Evolutionary conservation across 495 filamentous ascomycete species (phyloP), one percentile per base, ranked within the genome.

Genomic region (Aspergillus panamensis): DNA sequence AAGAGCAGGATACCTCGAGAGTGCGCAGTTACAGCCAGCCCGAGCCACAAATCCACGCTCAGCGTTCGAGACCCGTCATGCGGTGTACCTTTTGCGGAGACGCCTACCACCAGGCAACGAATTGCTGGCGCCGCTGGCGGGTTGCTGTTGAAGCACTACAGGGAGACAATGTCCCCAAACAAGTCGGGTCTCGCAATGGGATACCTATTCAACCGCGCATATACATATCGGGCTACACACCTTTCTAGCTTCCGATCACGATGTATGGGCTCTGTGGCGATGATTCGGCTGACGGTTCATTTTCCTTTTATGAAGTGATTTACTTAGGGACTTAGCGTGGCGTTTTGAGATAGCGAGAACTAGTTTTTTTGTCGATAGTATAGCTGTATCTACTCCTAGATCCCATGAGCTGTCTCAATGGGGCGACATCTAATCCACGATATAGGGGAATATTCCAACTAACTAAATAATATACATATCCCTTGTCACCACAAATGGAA

Each of bases 41-140:
- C 10, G 64, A 62, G 17, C 58, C 52, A 29, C 53, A 50, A 35
- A 40, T 48, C 14, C 47, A 12, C 19, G 33, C 30, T 32, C 60
- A 53, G 6, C 51, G 56, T 19, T 20, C 37, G 50, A 48, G 39
- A 21, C 19, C 25, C 8, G 21, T 20, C 20, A 33, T 43, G 5
- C 60, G 59, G 21, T 69, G 69, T 47, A 55, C 55, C 14, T 68
- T 64, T 35, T 72, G 69, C 21, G 62, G 66, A 3, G 63, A 64
- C 14, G 48, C 43, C 12, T 51, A 60, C 40, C 65, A 69, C 32
- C 61, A 57, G 30, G 40, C 56, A 8, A 48, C 53, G 3, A 57
- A 64, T 53, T 70, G 68, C 55, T 67, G 63, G 62, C 63, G 66
- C 20, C 61, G 63, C 8, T 67, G 59, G 57, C 68, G 66, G 47